Percentiles rank a stretch among this genome's conserved stretches.
These are phyloP conservation scores for Xylaria curta DNA, from an alignment of 495 filamentous ascomycete species.

Conservation along the genomic window DNA sequence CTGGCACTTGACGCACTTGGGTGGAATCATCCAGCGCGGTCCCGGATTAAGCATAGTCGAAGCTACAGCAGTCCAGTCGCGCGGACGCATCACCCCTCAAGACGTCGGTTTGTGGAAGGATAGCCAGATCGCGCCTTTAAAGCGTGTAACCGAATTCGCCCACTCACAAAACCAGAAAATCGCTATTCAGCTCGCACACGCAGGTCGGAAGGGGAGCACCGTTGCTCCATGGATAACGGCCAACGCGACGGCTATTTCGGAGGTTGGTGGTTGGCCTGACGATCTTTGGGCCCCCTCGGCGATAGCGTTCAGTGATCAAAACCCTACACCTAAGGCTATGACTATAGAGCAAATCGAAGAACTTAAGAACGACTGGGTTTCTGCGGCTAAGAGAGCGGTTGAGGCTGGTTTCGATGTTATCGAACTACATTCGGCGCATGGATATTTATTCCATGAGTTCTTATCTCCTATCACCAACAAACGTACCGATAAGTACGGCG, in stretches of 20 bases:
- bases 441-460: conserved; percentile 62
- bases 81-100: conserved; percentile 77
- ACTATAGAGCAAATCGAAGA: conserved; percentile 61
- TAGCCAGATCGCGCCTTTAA: conserved; percentile 67
- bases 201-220: conserved; percentile 73
- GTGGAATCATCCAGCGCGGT: conserved; percentile 67
- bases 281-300: conserved; percentile 62
- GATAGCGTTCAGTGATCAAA: conserved; percentile 58
- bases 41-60: conserved; percentile 73
- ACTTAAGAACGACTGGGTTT: conserved; percentile 62
- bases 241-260: conserved; percentile 57
- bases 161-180: conserved; percentile 73
- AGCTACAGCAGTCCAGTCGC: conserved; percentile 69
- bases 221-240: conserved; percentile 68
- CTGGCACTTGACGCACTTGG: conserved; percentile 65
- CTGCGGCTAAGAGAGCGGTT: conserved; percentile 59
- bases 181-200: conserved; percentile 77
- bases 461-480: conserved; percentile 61
- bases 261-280: conserved; percentile 67
- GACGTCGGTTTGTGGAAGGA: conserved; percentile 78
- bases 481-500: conserved; percentile 68
- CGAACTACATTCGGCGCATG: conserved; percentile 56
- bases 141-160: conserved; percentile 67
- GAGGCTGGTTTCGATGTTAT: conserved; percentile 62
- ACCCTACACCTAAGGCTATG: conserved; percentile 61